Conservation (phyloP, 2,329 filamentous ascomycete species). For the Ascochyta pisi region DNA sequence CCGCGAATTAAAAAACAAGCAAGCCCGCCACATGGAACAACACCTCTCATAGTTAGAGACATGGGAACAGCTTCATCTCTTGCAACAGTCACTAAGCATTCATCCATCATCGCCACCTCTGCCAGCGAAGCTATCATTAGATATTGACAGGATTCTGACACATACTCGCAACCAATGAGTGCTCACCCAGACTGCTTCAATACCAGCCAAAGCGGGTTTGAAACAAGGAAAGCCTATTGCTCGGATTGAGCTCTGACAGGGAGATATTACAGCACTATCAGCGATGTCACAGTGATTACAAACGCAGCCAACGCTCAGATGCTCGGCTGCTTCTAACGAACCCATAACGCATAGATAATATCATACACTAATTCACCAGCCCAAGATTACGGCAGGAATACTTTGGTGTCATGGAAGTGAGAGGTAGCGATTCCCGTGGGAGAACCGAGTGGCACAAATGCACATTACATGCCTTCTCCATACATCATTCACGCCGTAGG, state of each 20-base stretch:
- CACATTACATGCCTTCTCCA: conserved; percentile 36
- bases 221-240: conserved; percentile 1
- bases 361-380: conserved; percentile 44
- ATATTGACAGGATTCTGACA: conserved; percentile 28
- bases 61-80: conserved; percentile 21
- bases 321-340: conserved; percentile 47
- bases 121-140: conserved; percentile 12
- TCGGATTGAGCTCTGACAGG: conserved; percentile 40
- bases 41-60: conserved; percentile 21
- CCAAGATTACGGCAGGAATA: conserved; percentile 44
- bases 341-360: conserved; percentile 48
- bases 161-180: conserved; percentile 22
- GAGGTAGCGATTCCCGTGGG: conserved; percentile 33
- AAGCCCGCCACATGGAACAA: conserved; percentile 17
- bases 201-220: conserved; percentile 10
- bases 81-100: conserved; percentile 38
- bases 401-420: conserved; percentile 29
- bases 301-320: conserved; percentile 48
- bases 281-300: conserved; percentile 43
- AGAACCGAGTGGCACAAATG: conserved; percentile 36
- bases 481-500: conserved; percentile 48
- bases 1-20: conserved; percentile 18
- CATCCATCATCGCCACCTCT: conserved; percentile 29
- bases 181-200: conserved; percentile 17
- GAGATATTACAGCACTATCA: conserved; percentile 44